A percentile compares a stretch with the other conserved stretches of the same genome.
phyloP scores from a whole-genome alignment of 495 filamentous ascomycete species.

The Trypethelium eluteriae region DNA sequence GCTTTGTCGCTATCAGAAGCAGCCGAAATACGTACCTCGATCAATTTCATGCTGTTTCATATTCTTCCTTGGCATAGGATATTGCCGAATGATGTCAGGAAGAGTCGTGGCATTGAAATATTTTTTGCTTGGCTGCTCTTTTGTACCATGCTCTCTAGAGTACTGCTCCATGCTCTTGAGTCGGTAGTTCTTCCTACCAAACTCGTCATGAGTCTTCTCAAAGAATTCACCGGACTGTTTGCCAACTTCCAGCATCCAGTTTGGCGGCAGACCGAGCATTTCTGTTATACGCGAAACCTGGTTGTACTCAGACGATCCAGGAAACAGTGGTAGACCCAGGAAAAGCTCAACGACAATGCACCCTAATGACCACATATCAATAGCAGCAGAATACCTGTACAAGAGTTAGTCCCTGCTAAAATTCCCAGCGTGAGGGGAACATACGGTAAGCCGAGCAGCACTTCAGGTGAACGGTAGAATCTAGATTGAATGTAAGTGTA shows the following conservation, averaged over 20 bases:
- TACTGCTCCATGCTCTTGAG: conserved; percentile 97
- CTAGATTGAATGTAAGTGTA: conserved; percentile 99
- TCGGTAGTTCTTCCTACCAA: conserved; percentile 78
- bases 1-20: not conserved
- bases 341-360: conserved; percentile 99
- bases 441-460: conserved; percentile 80
- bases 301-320: conserved; percentile 98
- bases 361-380: conserved; percentile 99
- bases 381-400: conserved; percentile 84
- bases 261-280: conserved; percentile 93
- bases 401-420: conserved; percentile 20
- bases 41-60: conserved; percentile 98
- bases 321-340: conserved; percentile 88
- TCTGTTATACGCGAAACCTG: conserved; percentile 95
- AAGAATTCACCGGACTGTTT: conserved; percentile 98
- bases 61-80: conserved; percentile 96
- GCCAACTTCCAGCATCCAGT: conserved; percentile 99
- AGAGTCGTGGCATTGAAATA: conserved; percentile 92
- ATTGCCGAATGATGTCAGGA: conserved; percentile 93
- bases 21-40: conserved; percentile 57
- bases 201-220: conserved; percentile 89
- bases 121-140: conserved; percentile 99
- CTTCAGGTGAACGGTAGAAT: conserved; percentile 96
- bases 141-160: conserved; percentile 85
- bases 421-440: conserved; percentile 21